Evolutionary conservation across 176 grass and related monocot species (phyloP).

Genomic region (Aegilops tauschii): DNA sequence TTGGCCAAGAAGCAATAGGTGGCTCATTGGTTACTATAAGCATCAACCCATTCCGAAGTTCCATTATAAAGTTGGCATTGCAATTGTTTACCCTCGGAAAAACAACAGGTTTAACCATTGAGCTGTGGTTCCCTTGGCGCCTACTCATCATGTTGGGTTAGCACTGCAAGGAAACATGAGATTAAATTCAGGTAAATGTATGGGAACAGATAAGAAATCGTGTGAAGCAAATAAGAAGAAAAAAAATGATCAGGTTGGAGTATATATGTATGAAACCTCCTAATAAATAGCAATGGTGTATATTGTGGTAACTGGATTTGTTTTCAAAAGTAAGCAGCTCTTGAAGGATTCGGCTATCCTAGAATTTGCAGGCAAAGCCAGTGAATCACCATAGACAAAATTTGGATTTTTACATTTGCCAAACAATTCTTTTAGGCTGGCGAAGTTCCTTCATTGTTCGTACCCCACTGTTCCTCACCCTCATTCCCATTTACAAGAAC

Average conservation of each 20-base stretch:
- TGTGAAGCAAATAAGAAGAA: neutral
- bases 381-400: constrained; percentile 51
- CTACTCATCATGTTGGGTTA: constrained; percentile 46
- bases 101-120: constrained; percentile 5
- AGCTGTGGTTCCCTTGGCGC: neutral
- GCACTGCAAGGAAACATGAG: constrained; percentile 25
- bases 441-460: constrained; percentile 55
- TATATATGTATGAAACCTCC: neutral
- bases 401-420: constrained; percentile 34
- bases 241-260: neutral
- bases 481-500: constrained; percentile 90
- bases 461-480: constrained; percentile 85
- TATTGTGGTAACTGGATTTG: neutral
- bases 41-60: neutral
- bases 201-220: neutral
- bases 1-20: constrained; percentile 1
- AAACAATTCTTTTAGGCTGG: constrained; percentile 57
- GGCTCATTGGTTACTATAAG: constrained; percentile 1
- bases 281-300: neutral
- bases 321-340: neutral
- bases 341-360: neutral
- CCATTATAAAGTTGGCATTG: neutral
- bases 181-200: neutral
- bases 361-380: constrained; percentile 18
- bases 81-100: neutral